Percentiles rank a stretch among this genome's conserved stretches.
These are phyloP conservation scores for Pichia paraexigua DNA, from an alignment of 805 yeast species.

Conservation along the genomic window DNA sequence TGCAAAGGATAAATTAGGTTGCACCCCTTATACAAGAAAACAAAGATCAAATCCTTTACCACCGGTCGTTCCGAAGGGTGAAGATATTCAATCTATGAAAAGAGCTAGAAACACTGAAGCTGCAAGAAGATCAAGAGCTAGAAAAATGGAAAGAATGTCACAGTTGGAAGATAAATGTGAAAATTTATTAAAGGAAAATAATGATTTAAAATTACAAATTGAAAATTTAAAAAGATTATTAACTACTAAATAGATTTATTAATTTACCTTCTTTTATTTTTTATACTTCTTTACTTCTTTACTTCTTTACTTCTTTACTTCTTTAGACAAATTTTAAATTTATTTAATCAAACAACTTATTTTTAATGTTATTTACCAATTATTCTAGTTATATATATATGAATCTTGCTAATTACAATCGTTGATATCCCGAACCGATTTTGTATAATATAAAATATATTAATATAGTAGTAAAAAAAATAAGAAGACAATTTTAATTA, in stretches of 20 bases:
- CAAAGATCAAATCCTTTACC: slow-evolving; percentile 62
- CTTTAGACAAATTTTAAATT: not conserved
- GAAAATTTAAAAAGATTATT: slow-evolving; percentile 39
- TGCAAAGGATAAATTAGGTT: slow-evolving; percentile 64
- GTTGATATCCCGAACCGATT: too few species aligned
- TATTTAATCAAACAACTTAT: too few species aligned
- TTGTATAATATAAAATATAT: too few species aligned
- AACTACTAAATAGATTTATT: slow-evolving; percentile 6
- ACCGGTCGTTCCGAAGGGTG: slow-evolving; percentile 53
- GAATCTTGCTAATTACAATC: too few species aligned
- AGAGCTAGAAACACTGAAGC: slow-evolving; percentile 98
- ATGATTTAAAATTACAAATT: slow-evolving; percentile 56
- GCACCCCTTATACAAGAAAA: slow-evolving; percentile 70
- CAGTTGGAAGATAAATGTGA: slow-evolving; percentile 77
- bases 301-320: not conserved
- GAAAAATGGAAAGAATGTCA: slow-evolving; percentile 80
- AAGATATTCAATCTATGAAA: slow-evolving; percentile 69
- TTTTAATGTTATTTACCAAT: too few species aligned
- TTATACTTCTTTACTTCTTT: not conserved
- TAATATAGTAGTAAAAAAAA: too few species aligned
- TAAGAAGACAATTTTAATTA: not conserved
- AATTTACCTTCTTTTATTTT: not conserved
- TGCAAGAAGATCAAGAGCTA: slow-evolving; percentile 90
- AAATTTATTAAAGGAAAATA: slow-evolving; percentile 50
- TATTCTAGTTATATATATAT: too few species aligned